These are phyloP conservation scores for Podospora comata DNA, from an alignment of 495 filamentous ascomycete genomes.

Conservation along the genomic window DNA sequence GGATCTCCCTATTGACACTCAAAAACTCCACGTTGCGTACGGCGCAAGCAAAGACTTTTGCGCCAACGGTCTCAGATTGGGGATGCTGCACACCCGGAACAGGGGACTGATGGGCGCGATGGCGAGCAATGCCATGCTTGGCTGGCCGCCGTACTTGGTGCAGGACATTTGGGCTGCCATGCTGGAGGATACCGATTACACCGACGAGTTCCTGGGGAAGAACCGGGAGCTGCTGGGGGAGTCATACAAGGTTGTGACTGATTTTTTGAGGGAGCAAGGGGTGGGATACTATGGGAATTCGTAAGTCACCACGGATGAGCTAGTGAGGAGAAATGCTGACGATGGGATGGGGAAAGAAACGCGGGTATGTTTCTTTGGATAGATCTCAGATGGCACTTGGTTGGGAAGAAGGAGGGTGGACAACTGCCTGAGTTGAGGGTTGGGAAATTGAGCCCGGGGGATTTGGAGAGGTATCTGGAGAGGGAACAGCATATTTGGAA, in stretches of 20 bases:
- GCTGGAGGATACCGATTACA: slow-evolving; percentile 46
- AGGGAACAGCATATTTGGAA: slow-evolving; percentile 30
- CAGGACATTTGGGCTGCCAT: slow-evolving; percentile 30
- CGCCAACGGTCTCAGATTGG: slow-evolving; percentile 41
- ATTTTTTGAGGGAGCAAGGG: slow-evolving; percentile 32
- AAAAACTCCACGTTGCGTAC: slow-evolving; percentile 41
- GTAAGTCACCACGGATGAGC: slow-evolving; percentile 9
- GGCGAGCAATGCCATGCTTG: slow-evolving; percentile 13
- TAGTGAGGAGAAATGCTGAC: not conserved
- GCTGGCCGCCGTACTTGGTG: slow-evolving; percentile 23
- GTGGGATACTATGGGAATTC: slow-evolving; percentile 32
- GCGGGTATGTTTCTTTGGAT: slow-evolving; percentile 22
- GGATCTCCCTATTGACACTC: slow-evolving; percentile 35
- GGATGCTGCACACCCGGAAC: slow-evolving; percentile 29
- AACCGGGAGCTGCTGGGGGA: slow-evolving; percentile 39
- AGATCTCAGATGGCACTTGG: slow-evolving; percentile 15
- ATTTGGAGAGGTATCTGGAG: slow-evolving; percentile 10
- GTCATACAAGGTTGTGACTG: slow-evolving; percentile 33
- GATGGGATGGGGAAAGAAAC: not conserved
- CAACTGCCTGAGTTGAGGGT: not conserved
- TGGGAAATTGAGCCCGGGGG: not conserved
- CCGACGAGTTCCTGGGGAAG: slow-evolving; percentile 39
- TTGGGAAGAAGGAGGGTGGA: not conserved
- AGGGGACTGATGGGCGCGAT: slow-evolving; percentile 15
- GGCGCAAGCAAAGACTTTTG: slow-evolving; percentile 48